Conservation (phyloP, 768 basidiomycete genomes). For the Pisolithus sp. region DNA sequence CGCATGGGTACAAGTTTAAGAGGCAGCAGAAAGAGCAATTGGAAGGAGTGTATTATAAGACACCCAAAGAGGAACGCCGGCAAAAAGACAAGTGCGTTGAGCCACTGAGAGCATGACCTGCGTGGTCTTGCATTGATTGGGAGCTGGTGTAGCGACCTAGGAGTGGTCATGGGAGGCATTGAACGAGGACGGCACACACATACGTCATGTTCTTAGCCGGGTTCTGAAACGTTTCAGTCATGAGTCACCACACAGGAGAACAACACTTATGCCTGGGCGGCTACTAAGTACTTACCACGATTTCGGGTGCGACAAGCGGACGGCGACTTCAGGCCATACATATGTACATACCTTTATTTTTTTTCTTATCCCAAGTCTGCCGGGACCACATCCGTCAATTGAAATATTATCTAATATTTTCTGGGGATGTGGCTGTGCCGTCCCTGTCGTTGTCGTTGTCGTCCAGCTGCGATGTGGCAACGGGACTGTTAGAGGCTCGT, state of each 20-base stretch:
- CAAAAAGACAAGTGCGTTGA: slow-evolving; percentile 47
- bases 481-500: neutral
- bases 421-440: neutral
- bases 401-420: no score
- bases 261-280: no score
- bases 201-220: neutral
- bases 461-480: neutral
- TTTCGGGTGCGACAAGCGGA: no score
- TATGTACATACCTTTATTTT: no score
- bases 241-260: no score
- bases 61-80: slow-evolving; percentile 58
- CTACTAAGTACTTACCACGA: no score
- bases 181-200: no score
- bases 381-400: no score
- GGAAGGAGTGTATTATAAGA: slow-evolving; percentile 64
- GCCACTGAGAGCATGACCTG: slow-evolving; percentile 44
- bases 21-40: slow-evolving; percentile 66
- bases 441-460: neutral
- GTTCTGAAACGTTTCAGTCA: neutral
- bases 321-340: no score
- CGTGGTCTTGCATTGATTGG: slow-evolving; percentile 50
- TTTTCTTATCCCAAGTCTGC: no score
- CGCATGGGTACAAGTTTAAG: slow-evolving; percentile 58
- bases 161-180: slow-evolving; percentile 14
- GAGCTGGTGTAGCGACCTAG: slow-evolving; percentile 32